Conservation (phyloP, 345 rosid species). For the Hirschfeldia incana region DNA sequence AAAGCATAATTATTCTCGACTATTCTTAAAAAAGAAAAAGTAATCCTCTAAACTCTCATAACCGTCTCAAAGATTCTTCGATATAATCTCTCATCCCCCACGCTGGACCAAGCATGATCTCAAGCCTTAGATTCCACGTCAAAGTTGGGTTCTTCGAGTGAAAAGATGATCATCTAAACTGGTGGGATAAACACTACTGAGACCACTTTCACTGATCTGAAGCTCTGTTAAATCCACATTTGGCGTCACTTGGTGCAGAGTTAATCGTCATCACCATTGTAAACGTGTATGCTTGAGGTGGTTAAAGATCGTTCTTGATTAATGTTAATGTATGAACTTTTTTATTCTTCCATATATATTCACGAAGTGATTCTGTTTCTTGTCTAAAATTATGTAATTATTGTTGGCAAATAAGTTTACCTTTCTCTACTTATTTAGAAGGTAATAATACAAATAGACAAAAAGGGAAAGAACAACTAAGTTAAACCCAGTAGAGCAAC, state of each 20-base stretch:
- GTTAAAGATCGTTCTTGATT: neutral
- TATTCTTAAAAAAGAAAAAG: too few species aligned
- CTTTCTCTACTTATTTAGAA: neutral
- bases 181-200: neutral
- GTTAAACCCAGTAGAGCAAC: slow-evolving; percentile 31
- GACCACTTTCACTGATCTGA: too few species aligned
- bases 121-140: slow-evolving; percentile 74
- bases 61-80: too few species aligned
- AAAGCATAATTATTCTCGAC: too few species aligned
- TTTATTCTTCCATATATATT: neutral
- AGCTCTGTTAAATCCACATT: too few species aligned
- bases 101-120: slow-evolving; percentile 61
- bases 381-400: neutral
- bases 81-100: too few species aligned
- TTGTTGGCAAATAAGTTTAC: neutral
- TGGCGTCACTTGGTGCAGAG: too few species aligned
- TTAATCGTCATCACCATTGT: neutral
- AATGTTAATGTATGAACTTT: slow-evolving; percentile 9
- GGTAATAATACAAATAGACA: slow-evolving; percentile 1
- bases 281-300: slow-evolving; percentile 1
- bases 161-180: slow-evolving; percentile 90
- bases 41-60: too few species aligned
- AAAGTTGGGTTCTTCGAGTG: slow-evolving; percentile 35
- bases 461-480: slow-evolving; percentile 26
- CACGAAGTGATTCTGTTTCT: neutral